Evolutionary conservation across 148 eudicot species (phyloP), one percentile per base, ranked within the genome.

Genomic region (Rhododendron molle): DNA sequence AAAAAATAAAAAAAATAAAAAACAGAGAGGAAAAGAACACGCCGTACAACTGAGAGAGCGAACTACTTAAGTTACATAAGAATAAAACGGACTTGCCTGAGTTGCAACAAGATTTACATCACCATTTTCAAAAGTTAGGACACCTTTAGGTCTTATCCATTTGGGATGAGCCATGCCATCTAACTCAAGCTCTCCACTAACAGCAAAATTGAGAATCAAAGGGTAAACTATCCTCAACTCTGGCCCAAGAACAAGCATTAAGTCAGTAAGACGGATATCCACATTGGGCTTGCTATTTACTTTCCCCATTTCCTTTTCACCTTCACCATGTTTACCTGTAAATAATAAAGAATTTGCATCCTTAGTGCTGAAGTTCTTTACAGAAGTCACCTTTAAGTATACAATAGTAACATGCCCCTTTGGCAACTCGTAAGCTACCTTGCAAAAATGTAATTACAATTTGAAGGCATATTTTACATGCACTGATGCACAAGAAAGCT

Each of bases 51-150:
- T 4, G n/a, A 18, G 72, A 69, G 16, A 40, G 7, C 0, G 3
- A 58, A 49, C 77, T 60, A 34, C 78, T 62, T 12, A 5, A 81
- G 44, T 32, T 26, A 79, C 62, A 44, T 30, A 71, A 87, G n/a
- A 71, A 12, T 11, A 69, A 3, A 30, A 84, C 73, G 52, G 67
- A 83, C 88, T 76, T 84, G 95, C 99, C 98, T 97, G 99, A 76
- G 99, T 97, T 76, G 99, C 99, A 78, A 97, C 98, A 85, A 97
- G 99, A 93, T 91, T 97, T 77, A 97, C 94, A 88, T 95, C 99
- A 73, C 99, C 99, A 89, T 97, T 97, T 89, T 97, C 99, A 78
- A 97, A 97, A 74, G 91, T 88, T 83, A 97, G 91, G 73, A 95
- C 85, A 85, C 99, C 99, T 91, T 89, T 95, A 79, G 99, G 99